Evolutionary conservation across 495 filamentous ascomycete species (phyloP), one percentile per base, ranked within the genome.

Genomic region (Penicillium coffeae): DNA sequence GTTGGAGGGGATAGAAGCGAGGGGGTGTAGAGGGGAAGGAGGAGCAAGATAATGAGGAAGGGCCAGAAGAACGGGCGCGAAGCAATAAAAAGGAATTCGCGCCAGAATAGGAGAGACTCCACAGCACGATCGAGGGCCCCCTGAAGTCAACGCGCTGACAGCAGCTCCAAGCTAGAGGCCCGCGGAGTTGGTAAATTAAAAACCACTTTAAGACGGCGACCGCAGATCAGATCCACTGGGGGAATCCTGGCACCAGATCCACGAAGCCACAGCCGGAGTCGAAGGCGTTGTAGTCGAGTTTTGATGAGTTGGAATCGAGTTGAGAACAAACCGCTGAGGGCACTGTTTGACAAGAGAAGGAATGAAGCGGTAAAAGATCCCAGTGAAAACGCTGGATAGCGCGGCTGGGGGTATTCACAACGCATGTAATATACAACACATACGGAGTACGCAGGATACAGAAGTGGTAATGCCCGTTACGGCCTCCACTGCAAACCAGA

Each of bases 1-100:
- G 14, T 43, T 27, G 21, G 21, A n/a, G n/a, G 25, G 10, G 25
- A 30, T 30, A 5, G 25, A 30, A 30, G 25, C 25, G 25, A 10
- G 25, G 25, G 25, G 25, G 25, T 5, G 10, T 30, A 30, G 34
- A 30, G 21, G 21, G 47, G 45, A 53, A 43, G 42, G 44, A 30
- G 25, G 25, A 30, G 4, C 25, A 30, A 10, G 25, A 10, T 30
- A 30, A 10, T 30, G 5, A 5, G 25, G 25, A 30, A 30, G 25
- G 25, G 25, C 25, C 25, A 30, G 25, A 30, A 30, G 25, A 30
- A 30, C 25, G 25, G 25, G 25, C 25, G 25, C 25, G 25, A 30
- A 30, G 25, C 25, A 30, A 30, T 45, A 18, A 16, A 45, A 47
- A 34, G 22, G 32, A 21, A 32, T 42, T 5, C 22, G 34, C 19